Conservation (phyloP, 768 basidiomycete species). For the Kwoniella pini region DNA sequence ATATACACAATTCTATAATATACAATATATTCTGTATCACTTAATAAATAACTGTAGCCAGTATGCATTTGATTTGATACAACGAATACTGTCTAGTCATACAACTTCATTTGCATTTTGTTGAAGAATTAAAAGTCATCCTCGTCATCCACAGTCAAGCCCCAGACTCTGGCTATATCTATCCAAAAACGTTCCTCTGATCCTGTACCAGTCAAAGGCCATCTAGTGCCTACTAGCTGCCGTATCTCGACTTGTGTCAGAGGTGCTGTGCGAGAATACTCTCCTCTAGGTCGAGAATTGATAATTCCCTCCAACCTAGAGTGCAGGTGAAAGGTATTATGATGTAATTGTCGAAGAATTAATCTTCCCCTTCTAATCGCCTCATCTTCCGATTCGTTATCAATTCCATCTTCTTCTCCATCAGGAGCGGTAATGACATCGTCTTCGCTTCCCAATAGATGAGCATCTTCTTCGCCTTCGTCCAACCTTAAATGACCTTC, state of each 20-base stretch:
- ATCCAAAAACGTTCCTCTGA: conserved; percentile 29
- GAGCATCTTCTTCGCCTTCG: conserved; percentile 40
- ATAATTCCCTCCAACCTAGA: conserved; percentile 13
- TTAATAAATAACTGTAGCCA: conserved; percentile 4
- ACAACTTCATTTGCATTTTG: too few relatives aligned
- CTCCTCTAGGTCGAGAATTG: background rate
- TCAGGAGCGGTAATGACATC: background rate
- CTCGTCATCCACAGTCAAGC: conserved; percentile 11
- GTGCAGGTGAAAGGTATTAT: conserved; percentile 41
- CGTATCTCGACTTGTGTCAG: conserved; percentile 31
- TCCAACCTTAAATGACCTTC: conserved; percentile 27
- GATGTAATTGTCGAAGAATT: conserved; percentile 38
- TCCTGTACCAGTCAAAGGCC: conserved; percentile 13
- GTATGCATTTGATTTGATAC: conserved; percentile 5
- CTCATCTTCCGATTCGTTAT: conserved; percentile 24
- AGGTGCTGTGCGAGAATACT: background rate
- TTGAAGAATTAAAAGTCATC: too few relatives aligned
- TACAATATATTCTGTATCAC: background rate
- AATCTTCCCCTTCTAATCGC: conserved; percentile 31
- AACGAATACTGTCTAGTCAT: too few relatives aligned
- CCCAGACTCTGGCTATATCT: conserved; percentile 32
- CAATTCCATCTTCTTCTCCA: conserved; percentile 7
- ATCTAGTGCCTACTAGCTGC: conserved; percentile 27
- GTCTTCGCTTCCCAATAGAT: conserved; percentile 18
- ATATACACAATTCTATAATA: background rate